Conservation (phyloP, 768 basidiomycete genomes). For the Steccherinum ochraceum region DNA sequence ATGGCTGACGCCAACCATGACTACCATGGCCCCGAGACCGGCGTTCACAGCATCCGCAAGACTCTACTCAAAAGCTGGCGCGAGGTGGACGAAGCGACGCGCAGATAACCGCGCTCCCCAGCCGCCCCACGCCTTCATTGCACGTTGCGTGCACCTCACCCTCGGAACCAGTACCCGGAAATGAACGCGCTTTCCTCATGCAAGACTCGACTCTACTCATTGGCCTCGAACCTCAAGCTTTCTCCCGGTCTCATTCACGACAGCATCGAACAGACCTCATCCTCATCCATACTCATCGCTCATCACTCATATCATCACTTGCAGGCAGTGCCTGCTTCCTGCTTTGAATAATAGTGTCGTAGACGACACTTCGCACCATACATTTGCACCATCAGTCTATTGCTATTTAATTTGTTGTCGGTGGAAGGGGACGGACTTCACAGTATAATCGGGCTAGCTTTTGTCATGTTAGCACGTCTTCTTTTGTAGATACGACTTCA, state of each 20-base stretch:
- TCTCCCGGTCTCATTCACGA: neutral
- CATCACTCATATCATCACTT: too few species aligned
- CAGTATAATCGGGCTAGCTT: neutral
- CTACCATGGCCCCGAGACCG: conserved; percentile 28
- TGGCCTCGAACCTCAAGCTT: neutral
- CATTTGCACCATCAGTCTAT: neutral
- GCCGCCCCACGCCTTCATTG: neutral
- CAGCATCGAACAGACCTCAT: neutral
- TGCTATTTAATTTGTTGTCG: neutral
- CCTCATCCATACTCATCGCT: neutral
- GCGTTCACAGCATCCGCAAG: conserved; percentile 23
- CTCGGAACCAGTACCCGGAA: neutral
- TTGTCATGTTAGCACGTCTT: too few species aligned
- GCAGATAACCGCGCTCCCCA: conserved; percentile 3
- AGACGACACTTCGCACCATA: neutral
- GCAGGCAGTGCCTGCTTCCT: neutral
- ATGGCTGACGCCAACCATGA: conserved; percentile 27
- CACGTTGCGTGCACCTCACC: neutral
- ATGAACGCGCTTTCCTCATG: neutral
- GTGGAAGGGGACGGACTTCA: neutral
- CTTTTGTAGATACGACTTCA: neutral
- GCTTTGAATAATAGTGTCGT: neutral
- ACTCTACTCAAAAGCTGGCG: conserved; percentile 29
- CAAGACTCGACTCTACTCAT: neutral
- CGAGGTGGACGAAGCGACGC: conserved; percentile 24